Evolutionary conservation across 495 filamentous ascomycete species (phyloP).

Genomic region (Penicillium cataractarum): DNA sequence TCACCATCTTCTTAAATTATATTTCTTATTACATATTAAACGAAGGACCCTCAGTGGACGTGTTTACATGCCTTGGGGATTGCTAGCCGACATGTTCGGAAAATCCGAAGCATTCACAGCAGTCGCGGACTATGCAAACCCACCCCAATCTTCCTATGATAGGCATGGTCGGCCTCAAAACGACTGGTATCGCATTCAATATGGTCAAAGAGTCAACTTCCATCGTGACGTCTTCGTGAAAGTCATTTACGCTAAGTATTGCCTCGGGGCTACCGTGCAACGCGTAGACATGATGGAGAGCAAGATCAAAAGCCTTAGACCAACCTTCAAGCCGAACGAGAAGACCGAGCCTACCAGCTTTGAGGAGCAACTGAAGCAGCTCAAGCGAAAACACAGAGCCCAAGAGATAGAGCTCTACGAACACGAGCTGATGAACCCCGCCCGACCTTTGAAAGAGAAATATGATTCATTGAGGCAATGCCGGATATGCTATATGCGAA

Average conservation of each 20-base stretch:
- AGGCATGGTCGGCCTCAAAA: background rate
- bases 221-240: background rate
- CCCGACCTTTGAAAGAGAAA: background rate
- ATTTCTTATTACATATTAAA: background rate
- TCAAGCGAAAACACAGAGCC: background rate
- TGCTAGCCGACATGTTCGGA: background rate
- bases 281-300: background rate
- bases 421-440: background rate
- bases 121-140: background rate
- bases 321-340: background rate
- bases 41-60: background rate
- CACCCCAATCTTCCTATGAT: background rate
- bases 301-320: background rate
- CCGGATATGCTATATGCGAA: constrained; percentile 7
- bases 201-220: background rate
- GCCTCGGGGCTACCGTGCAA: background rate
- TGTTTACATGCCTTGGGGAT: background rate
- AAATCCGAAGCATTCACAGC: background rate
- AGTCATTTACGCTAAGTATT: background rate
- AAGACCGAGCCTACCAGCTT: background rate
- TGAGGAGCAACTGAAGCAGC: background rate
- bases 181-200: background rate
- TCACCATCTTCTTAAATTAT: background rate
- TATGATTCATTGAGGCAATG: constrained; percentile 7
- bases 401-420: background rate